Evolutionary conservation across 2,329 filamentous ascomycete species (phyloP).

Genomic region (Phaeosphaeria sp.): DNA sequence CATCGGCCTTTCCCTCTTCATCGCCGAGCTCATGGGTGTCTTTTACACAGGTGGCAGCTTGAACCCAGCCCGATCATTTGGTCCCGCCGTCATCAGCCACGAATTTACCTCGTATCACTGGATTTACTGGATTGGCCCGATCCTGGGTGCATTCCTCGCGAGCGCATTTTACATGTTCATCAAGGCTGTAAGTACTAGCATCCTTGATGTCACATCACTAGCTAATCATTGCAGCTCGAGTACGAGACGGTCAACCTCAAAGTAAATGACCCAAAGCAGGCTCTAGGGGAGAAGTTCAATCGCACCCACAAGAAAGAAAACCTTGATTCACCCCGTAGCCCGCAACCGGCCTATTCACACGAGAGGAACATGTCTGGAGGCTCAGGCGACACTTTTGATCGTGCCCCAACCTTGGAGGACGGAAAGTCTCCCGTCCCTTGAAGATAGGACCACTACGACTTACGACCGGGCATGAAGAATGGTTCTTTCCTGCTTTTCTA

Average conservation of each 20-base stretch:
- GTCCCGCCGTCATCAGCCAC: constrained; percentile 48
- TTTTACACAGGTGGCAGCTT: constrained; percentile 53
- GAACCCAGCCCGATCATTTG: constrained; percentile 55
- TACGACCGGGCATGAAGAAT: neutral
- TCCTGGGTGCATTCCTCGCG: constrained; percentile 46
- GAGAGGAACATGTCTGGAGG: constrained; percentile 9
- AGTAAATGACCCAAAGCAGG: constrained; percentile 24
- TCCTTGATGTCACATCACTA: neutral
- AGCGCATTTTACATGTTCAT: constrained; percentile 57
- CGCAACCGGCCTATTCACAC: neutral
- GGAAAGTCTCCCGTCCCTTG: neutral
- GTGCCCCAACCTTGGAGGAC: neutral
- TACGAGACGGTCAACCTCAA: constrained; percentile 40
- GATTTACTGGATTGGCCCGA: constrained; percentile 51
- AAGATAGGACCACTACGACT: neutral
- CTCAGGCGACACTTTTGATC: neutral
- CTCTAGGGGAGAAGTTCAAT: constrained; percentile 15
- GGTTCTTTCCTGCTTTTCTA: neutral
- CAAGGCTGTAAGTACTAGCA: constrained; percentile 30
- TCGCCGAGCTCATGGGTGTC: constrained; percentile 59
- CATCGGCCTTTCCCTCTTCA: constrained; percentile 73
- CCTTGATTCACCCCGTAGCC: neutral
- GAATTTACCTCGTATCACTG: constrained; percentile 52
- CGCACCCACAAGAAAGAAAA: neutral
- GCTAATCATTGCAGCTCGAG: constrained; percentile 14